Evolutionary conservation across 2,329 filamentous ascomycete species (phyloP).

Genomic region (Pseudocercospora musae): DNA sequence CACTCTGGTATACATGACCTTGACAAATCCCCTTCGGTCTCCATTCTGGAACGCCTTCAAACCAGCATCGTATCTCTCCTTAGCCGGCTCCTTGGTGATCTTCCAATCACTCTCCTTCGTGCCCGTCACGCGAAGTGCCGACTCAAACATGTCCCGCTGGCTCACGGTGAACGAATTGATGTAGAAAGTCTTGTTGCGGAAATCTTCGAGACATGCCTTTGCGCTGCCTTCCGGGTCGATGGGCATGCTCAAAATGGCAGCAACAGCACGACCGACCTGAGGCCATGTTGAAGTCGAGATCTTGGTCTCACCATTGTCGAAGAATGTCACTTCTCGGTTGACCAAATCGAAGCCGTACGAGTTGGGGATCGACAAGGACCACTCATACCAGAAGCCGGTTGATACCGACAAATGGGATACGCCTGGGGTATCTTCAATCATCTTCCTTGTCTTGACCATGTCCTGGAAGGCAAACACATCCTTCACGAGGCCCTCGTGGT

Average conservation of each 20-base stretch:
- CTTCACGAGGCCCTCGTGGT: conserved; percentile 25
- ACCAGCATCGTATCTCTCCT: conserved; percentile 51
- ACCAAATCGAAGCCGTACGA: conserved; percentile 40
- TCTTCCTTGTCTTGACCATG: conserved; percentile 15
- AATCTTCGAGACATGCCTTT: conserved; percentile 29
- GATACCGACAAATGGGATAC: conserved; percentile 29
- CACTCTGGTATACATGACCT: conserved; percentile 47
- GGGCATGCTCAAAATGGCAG: conserved; percentile 38
- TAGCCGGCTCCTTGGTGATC: conserved; percentile 48
- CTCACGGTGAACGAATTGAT: conserved; percentile 56
- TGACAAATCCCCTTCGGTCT: conserved; percentile 29
- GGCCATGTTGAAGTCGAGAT: conserved; percentile 59
- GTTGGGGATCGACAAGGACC: conserved; percentile 32
- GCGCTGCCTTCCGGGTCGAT: conserved; percentile 15
- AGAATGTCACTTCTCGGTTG: conserved; percentile 35
- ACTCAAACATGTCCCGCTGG: conserved; percentile 64
- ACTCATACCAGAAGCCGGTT: conserved; percentile 38
- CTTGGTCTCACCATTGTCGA: conserved; percentile 55
- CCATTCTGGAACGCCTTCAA: conserved; percentile 45
- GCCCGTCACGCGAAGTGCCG: conserved; percentile 57
- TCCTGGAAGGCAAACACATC: conserved; percentile 22
- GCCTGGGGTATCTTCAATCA: conserved; percentile 29
- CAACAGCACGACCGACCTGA: conserved; percentile 55
- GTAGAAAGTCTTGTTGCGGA: conserved; percentile 50
- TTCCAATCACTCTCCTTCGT: conserved; percentile 60